Percentiles rank a stretch among this genome's conserved stretches.
phyloP scores from a whole-genome alignment of 1,139 yeast species.

The Suhomyces atakaporum region DNA sequence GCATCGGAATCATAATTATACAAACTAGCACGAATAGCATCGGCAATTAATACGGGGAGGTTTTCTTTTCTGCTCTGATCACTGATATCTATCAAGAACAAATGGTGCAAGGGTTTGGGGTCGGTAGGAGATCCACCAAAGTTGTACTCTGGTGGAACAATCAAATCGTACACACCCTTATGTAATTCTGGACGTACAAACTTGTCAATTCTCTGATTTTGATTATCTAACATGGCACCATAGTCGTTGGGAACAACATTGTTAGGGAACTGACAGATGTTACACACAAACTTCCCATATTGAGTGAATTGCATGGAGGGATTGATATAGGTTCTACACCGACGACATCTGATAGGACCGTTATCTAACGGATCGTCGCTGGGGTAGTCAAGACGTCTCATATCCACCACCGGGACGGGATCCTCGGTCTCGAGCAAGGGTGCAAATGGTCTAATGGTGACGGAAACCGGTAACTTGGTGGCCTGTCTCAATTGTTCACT shows the following conservation, averaged over 20 bases:
- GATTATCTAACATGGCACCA: conserved; percentile 59
- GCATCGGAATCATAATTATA: conserved; percentile 25
- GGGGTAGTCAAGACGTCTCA: conserved; percentile 35
- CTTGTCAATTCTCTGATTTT: conserved; percentile 62
- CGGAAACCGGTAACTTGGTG: conserved; percentile 78
- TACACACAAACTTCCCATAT: conserved; percentile 73
- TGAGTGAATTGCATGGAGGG: conserved; percentile 76
- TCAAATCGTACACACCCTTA: conserved; percentile 81
- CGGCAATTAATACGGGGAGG: conserved; percentile 67
- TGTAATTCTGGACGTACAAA: conserved; percentile 72
- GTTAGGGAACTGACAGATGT: conserved; percentile 77
- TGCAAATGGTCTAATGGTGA: conserved; percentile 85
- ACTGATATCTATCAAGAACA: conserved; percentile 77
- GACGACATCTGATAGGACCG: conserved; percentile 85
- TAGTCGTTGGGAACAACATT: conserved; percentile 72
- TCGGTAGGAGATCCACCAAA: conserved; percentile 35
- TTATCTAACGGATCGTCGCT: conserved; percentile 33
- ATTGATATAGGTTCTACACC: conserved; percentile 89
- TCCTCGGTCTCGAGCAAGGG: conserved; percentile 49
- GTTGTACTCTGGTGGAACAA: conserved; percentile 76
- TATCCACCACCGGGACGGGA: conserved; percentile 69
- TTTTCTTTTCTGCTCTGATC: conserved; percentile 63
- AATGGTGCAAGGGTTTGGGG: conserved; percentile 58
- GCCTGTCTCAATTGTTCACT: conserved; percentile 68
- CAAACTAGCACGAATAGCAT: conserved; percentile 66